Evolutionary conservation across 352 stramenopile genomes (phyloP).

Genomic region (Phytopythium chamaehyphon): DNA sequence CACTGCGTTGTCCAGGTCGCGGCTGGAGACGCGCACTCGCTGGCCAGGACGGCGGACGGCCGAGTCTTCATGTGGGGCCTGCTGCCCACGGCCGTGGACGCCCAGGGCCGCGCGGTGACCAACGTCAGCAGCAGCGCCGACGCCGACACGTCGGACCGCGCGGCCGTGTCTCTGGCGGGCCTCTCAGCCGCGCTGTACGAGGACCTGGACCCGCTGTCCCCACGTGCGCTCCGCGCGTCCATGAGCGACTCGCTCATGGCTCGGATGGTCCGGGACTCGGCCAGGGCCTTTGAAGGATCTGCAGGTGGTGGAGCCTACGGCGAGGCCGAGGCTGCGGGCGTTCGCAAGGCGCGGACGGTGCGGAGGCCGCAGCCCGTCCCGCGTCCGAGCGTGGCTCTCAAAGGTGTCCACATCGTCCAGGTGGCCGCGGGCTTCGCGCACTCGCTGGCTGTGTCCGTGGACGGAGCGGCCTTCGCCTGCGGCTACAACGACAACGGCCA

Average conservation of each 20-base stretch:
- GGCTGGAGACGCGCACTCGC: constrained; percentile 72
- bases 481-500: constrained; percentile 86
- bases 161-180: constrained; percentile 51
- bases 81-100: constrained; percentile 52
- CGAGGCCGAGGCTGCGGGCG: constrained; percentile 7
- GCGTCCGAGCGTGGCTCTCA: constrained; percentile 31
- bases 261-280: constrained; percentile 57
- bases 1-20: constrained; percentile 68
- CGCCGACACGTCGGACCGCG: constrained; percentile 41
- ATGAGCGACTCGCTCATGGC: constrained; percentile 55
- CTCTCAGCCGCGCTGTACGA: constrained; percentile 26
- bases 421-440: constrained; percentile 73
- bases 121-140: constrained; percentile 5
- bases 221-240: constrained; percentile 16
- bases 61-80: constrained; percentile 80
- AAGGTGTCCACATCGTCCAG: constrained; percentile 38
- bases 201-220: constrained; percentile 12
- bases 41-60: constrained; percentile 48
- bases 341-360: constrained; percentile 58
- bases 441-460: constrained; percentile 52
- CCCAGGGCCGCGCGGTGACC: too few relatives aligned
- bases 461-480: constrained; percentile 59
- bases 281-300: constrained; percentile 56
- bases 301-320: constrained; percentile 18
- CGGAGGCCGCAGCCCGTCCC: constrained; percentile 48